These are phyloP conservation scores for Mortierella sp. DNA, from an alignment of 371 early-diverging fungal species.

Conservation along the genomic window DNA sequence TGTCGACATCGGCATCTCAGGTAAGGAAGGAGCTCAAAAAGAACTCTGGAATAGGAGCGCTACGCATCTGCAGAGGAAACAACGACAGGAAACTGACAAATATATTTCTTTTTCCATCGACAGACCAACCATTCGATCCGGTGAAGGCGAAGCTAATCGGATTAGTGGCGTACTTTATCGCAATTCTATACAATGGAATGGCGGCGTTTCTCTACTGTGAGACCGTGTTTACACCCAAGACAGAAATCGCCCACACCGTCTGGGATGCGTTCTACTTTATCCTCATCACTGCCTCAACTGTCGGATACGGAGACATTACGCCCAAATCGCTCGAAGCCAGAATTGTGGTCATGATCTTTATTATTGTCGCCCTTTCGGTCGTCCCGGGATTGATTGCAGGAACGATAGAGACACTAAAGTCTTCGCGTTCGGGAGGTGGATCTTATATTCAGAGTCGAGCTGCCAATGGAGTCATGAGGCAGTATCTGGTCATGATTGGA, in stretches of 20 bases:
- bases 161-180: conserved; percentile 73
- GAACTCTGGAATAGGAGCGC: not conserved
- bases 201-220: conserved; percentile 81
- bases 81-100: not conserved
- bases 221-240: conserved; percentile 63
- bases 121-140: conserved; percentile 66
- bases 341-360: conserved; percentile 77
- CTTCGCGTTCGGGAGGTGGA: conserved; percentile 59
- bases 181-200: conserved; percentile 76
- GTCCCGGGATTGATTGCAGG: conserved; percentile 73
- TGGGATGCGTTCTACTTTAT: conserved; percentile 73
- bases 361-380: conserved; percentile 74
- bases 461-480: conserved; percentile 59
- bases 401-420: conserved; percentile 68
- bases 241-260: conserved; percentile 61
- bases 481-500: conserved; percentile 74
- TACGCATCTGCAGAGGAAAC: not conserved
- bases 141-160: conserved; percentile 72
- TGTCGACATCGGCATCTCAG: conserved; percentile 65
- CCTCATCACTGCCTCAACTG: conserved; percentile 79
- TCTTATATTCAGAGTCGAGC: conserved; percentile 44
- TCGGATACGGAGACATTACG: conserved; percentile 88
- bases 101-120: not conserved
- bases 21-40: conserved; percentile 45
- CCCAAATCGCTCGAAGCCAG: conserved; percentile 71